phyloP scores from a whole-genome alignment of 257 asterid genomes.

The Anisodus tanguticus region DNA sequence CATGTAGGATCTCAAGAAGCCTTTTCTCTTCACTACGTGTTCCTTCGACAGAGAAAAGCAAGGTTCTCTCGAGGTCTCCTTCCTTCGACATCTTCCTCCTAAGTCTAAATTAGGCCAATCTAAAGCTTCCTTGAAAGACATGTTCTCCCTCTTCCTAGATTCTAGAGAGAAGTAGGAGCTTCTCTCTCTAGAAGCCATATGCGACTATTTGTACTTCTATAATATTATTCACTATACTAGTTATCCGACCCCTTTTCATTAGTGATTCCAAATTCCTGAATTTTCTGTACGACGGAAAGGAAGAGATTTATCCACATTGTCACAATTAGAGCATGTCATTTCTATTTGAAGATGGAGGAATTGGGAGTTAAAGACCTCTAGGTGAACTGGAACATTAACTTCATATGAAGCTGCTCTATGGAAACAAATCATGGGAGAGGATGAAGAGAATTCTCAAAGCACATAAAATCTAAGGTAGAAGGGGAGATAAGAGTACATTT shows the following conservation, averaged over 20 bases:
- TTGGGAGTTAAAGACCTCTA: not conserved
- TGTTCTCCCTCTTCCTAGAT: no score
- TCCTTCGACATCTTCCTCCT: no score
- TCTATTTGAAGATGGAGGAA: not conserved
- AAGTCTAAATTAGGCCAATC: no score
- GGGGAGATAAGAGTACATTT: slow-evolving; percentile 12
- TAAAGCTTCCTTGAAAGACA: no score
- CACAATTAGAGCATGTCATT: slow-evolving; percentile 20
- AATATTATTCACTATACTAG: not conserved
- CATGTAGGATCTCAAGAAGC: no score
- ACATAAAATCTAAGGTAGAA: not conserved
- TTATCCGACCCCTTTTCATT: not conserved
- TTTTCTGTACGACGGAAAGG: not conserved
- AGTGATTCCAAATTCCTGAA: not conserved
- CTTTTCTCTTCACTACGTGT: no score
- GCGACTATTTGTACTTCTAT: no score
- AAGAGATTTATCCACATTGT: slow-evolving; percentile 24
- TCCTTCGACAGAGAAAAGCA: no score
- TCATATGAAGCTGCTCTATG: not conserved
- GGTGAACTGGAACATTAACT: not conserved
- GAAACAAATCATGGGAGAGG: slow-evolving; percentile 24
- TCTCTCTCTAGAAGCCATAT: no score
- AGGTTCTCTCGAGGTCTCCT: no score
- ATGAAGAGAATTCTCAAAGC: slow-evolving; percentile 2
- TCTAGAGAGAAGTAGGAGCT: no score